Evolutionary conservation across 306 rosid species (phyloP), one percentile per base, ranked within the genome.

Genomic region (Cyclanthera cordifolia): DNA sequence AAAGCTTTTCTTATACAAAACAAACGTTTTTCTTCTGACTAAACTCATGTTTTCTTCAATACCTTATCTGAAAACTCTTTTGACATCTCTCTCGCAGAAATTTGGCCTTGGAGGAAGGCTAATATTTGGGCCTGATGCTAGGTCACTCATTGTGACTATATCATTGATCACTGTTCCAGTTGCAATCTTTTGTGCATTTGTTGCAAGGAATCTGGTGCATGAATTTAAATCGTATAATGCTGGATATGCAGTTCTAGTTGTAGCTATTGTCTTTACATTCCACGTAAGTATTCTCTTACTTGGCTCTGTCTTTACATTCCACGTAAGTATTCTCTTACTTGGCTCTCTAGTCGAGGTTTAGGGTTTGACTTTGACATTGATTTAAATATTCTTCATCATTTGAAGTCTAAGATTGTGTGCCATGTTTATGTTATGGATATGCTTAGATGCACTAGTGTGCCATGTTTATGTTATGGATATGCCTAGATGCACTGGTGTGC

Each of bases 81-180:
- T 67, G 27, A 21, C 51, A 12, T 64, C 23, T 70, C 25, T 39
- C 41, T 53, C 85, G 85, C 96, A 91, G 97, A 91, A 87, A 69
- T 91, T 91, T 87, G 64, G 84, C 72, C 84, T 82, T 71, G 85
- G 95, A 48, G 97, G 97, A 72, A 87, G 97, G 79, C 68, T 91
- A 81, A 80, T 88, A 77, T 88, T 91, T 78, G 97, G 97, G 69
- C 96, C 96, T 4, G 96, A 91, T 72, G 96, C 96, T 16, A 85
- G 86, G 74, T 88, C 97, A 66, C 72, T 91, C 75, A 73, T 87
- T 56, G 83, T 88, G 80, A 86, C 96, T 45, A 72, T 91, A 72
- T 65, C 83, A 77, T 75, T 91, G 86, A 82, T 91, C 78, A 64
- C 80, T 76, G 81, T 82, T 81, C 97, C 96, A 3, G 77, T 87